These are phyloP conservation scores for Annulohypoxylon nitens DNA, from an alignment of 495 filamentous ascomycete genomes.

Conservation along the genomic window DNA sequence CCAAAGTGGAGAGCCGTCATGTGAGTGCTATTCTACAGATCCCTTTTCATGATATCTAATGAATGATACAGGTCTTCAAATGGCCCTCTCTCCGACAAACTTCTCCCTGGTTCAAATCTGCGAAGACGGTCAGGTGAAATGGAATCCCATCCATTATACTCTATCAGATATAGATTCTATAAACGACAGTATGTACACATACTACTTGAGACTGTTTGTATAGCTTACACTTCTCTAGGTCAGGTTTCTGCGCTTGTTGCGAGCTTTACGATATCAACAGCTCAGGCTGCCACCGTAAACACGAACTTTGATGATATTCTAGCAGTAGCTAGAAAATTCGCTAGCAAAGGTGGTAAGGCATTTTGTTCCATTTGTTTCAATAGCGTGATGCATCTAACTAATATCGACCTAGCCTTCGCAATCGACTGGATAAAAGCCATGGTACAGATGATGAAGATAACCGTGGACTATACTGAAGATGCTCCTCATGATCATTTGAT, in stretches of 20 bases:
- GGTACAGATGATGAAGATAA: slow-evolving; percentile 73
- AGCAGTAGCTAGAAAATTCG: slow-evolving; percentile 69
- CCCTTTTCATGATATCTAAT: slow-evolving; percentile 36
- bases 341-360: slow-evolving; percentile 53
- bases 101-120: slow-evolving; percentile 75
- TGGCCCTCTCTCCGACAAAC: slow-evolving; percentile 79
- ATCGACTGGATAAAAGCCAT: slow-evolving; percentile 71
- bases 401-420: slow-evolving; percentile 59
- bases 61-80: slow-evolving; percentile 67
- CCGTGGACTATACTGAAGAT: slow-evolving; percentile 78
- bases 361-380: slow-evolving; percentile 43
- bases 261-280: slow-evolving; percentile 71
- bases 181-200: slow-evolving; percentile 58
- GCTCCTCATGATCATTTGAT: slow-evolving; percentile 77
- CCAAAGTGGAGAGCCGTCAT: slow-evolving; percentile 41
- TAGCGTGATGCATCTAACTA: slow-evolving; percentile 38
- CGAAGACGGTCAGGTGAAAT: slow-evolving; percentile 72
- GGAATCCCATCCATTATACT: slow-evolving; percentile 72
- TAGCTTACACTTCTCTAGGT: slow-evolving; percentile 48
- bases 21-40: slow-evolving; percentile 32
- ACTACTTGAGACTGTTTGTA: not conserved
- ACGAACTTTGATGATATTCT: slow-evolving; percentile 79
- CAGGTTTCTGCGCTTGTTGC: slow-evolving; percentile 68
- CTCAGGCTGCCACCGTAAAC: slow-evolving; percentile 52
- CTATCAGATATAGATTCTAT: slow-evolving; percentile 55